Base-by-base conservation (phyloP, 1,284 basidiomycete genomes). In the Laetiporus sulphureus region DNA sequence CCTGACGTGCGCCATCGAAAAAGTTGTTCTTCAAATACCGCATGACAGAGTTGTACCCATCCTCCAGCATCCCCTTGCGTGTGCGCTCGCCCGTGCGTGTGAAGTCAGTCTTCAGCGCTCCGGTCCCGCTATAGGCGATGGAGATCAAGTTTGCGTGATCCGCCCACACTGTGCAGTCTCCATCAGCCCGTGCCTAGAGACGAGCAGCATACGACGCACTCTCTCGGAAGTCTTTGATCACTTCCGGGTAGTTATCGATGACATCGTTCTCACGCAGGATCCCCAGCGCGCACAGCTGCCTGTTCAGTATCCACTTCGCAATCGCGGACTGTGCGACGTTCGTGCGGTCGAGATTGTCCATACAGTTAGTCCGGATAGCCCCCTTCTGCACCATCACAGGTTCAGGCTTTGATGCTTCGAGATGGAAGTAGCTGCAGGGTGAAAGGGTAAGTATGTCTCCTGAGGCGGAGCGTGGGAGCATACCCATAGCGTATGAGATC, bases 21-120 rank as follows among this genome's bases (percentile, higher is more conserved):
- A 92, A 94, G 62, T 97, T 99, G 71, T 99, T 99, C 72, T 87
- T 93, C 51, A 97, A 59, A 61, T 99, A 99, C 47, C 96, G 80
- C 65, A 83, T 75, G 2, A 83, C 61, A 15, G 87, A 87, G 64
- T 98, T 99, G 63, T 83, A 70, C 1, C 91, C 91, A 64, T 99
- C 96, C 57, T 93, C 82, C 36, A 96, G 55, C 21, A 72, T 63
- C 21, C 95, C 95, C 48, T 81, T 77, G 40, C 72, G 78, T 3
- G 91, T 91, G 18, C 94, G 77, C 62, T 88, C 87, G 54, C 93
- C 95, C 0, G 93, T 98, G 36, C 91, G 74, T 7, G 94, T 99
- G 61, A 92, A 98, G 65, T 99, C 96, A 1, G 92, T 93, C 66
- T 99, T 99, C 53, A 99, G 68, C 1, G 96, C 96, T 12, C 91